Conservation (phyloP, 2,329 filamentous ascomycete species). For the Calonectria hongkongensis region DNA sequence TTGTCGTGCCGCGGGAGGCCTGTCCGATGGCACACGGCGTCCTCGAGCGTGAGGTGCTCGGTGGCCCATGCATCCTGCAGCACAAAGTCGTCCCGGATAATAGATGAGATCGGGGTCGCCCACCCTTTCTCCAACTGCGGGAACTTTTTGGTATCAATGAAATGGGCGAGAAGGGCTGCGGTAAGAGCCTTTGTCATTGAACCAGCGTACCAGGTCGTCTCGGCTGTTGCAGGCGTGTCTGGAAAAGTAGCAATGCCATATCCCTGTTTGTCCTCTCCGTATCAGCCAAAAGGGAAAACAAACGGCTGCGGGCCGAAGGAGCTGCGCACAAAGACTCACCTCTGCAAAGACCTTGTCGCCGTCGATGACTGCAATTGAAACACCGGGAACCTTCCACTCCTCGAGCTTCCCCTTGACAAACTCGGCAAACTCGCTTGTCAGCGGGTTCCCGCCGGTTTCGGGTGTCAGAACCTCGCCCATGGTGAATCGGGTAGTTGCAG, state of each 20-base stretch:
- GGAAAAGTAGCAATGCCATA: conserved; percentile 56
- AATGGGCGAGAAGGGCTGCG: conserved; percentile 68
- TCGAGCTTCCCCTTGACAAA: conserved; percentile 42
- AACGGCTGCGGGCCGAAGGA: no score
- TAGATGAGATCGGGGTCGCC: conserved; percentile 66
- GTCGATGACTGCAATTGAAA: conserved; percentile 56
- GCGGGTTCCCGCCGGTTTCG: conserved; percentile 5
- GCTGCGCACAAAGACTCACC: conserved; percentile 37
- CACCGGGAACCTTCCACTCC: conserved; percentile 54
- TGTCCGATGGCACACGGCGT: conserved; percentile 71
- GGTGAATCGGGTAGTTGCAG: not conserved
- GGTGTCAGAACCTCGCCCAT: conserved; percentile 10
- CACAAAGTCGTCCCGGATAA: conserved; percentile 72
- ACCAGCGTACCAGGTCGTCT: conserved; percentile 73
- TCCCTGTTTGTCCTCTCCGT: conserved; percentile 44
- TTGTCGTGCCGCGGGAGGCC: conserved; percentile 68
- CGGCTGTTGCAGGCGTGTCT: conserved; percentile 63
- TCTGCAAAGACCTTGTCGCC: conserved; percentile 51
- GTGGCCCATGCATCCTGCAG: conserved; percentile 68
- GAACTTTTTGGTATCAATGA: conserved; percentile 66
- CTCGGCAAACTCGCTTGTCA: conserved; percentile 31
- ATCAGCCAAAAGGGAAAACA: not conserved
- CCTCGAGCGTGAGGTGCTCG: conserved; percentile 70
- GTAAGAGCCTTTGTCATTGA: conserved; percentile 75
- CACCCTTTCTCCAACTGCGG: conserved; percentile 62